Base-by-base conservation (phyloP, 2,329 filamentous ascomycete genomes). In the Colletotrichum tropicicola region DNA sequence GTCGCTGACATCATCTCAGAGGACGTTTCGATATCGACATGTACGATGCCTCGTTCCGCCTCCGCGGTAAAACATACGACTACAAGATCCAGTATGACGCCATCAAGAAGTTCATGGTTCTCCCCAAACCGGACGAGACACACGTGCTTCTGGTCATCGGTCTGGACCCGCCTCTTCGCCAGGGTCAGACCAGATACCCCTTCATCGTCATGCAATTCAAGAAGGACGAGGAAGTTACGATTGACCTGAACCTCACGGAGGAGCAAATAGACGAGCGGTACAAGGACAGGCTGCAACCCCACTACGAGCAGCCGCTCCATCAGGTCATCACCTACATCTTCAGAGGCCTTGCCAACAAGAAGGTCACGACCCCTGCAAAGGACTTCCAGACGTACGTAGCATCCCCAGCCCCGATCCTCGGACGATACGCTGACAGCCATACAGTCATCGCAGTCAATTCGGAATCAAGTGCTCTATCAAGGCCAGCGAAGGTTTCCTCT, bases 401-500 rank as follows among this genome's bases (percentile, higher is more conserved):
- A 53, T 35, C 17, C 35, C 13, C 37, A 27, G 17, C 35, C 19
- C 8, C 10, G 17, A n/a, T 12, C 27, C 5, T 7, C 23, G 19
- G 43, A 19, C 23, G 25, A 9, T 30, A 30, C 60, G 19, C 76
- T 80, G 68, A 80, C 69, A 17, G 19, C 9, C 0, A 17, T 23
- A 6, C 54, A 88, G 92, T 70, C 96, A 98, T 80, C 94, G 97
- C 76, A 89, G 92, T 73, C 94, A 98, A 78, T 93, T 91, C 70
- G 96, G 96, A 63, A 97, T 99, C 80, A 99, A 99, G 82, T 99
- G 96, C 80, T 97, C 94, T n/a, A 98, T 99, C 88, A 99, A 99
- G 82, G 97, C 97, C 57, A 98, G 97, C 78, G 96, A 99, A 81
- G 96, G 97, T 66, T 94, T 97, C 75, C 84, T 99, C 53, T 99